Evolutionary conservation across 352 stramenopile species (phyloP), one percentile per base, ranked within the genome.

Genomic region (Globisporangium lucens): DNA sequence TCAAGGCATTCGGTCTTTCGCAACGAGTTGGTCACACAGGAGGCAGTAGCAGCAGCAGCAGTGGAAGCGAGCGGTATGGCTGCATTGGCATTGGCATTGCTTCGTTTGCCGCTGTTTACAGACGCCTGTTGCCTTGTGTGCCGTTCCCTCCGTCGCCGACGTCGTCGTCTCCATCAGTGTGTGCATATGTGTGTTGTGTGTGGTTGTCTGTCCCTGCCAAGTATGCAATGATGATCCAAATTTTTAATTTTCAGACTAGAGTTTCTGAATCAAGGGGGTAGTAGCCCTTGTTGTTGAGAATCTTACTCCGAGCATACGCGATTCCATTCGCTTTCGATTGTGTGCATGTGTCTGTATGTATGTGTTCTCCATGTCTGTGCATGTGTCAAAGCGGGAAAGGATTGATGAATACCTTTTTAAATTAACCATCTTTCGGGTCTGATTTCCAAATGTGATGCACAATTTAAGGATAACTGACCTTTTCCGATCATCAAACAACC

Each of bases 401-500:
- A 69, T 56, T 92, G 86, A 94, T 89, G 86, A 92, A 75, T 88
- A 81, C 76, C 75, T 85, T 88, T 73, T 73, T 76, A 83, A 89
- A 82, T 84, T 78, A 89, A 94, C 83, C 86, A 94, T 94, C 86
- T 94, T 94, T 94, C 86, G 86, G 86, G 86, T 89, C 86, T 93
- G 86, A 94, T 91, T 86, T 91, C 82, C 83, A 65, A 91, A 77
- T 78, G 64, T 94, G 86, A 94, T 92, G 86, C 66, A 92, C 83
- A 68, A 67, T 77, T 77, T 73, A 75, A 89, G 76, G 83, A 82
- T 76, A 88, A 75, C 86, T 94, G 86, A 94, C 84, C 82, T 80
- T 85, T 89, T 79, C 73, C 70, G 35, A 64, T 63, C 65, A 57
- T 30, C 6, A 33, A 51, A 51, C 13, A 22, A 24, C n/a, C 7